Percentiles rank a stretch among this genome's conserved stretches.
These are phyloP conservation scores for Phytopythium helicoides DNA, from an alignment of 352 stramenopile genomes.

Conservation along the genomic window DNA sequence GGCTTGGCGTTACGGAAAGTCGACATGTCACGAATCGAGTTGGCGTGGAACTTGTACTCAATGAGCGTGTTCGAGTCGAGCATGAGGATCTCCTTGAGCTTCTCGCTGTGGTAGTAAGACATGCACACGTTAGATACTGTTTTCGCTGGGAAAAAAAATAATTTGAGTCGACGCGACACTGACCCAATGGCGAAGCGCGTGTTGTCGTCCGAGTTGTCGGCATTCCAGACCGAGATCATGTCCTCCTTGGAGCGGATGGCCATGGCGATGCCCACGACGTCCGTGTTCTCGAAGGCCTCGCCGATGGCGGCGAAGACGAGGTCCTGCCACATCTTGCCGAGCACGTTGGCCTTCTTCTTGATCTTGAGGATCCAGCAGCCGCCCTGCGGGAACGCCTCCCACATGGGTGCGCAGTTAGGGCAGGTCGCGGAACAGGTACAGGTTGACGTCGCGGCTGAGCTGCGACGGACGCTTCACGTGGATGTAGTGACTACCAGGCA, in stretches of 20 bases:
- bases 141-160: conserved; percentile 2
- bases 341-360: conserved; percentile 92
- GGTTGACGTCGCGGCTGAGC: conserved; percentile 90
- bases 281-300: conserved; percentile 89
- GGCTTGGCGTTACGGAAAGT: conserved; percentile 93
- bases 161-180: conserved; percentile 4
- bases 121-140: conserved; percentile 7
- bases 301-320: conserved; percentile 91
- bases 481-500: conserved; percentile 76
- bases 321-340: conserved; percentile 95
- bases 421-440: conserved; percentile 92
- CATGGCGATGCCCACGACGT: conserved; percentile 93
- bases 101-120: conserved; percentile 58
- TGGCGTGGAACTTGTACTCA: conserved; percentile 94
- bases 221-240: conserved; percentile 94
- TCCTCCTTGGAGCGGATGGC: conserved; percentile 93
- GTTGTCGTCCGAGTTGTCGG: conserved; percentile 89
- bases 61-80: conserved; percentile 93
- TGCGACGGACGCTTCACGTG: conserved; percentile 93
- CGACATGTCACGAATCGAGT: conserved; percentile 92
- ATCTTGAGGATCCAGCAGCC: conserved; percentile 96
- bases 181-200: conserved; percentile 82
- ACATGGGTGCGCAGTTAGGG: conserved; percentile 88
- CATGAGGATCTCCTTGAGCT: conserved; percentile 93
- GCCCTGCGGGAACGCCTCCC: conserved; percentile 91